phyloP scores from a whole-genome alignment of 179 eudicot species.

The Silene noctiflora region DNA sequence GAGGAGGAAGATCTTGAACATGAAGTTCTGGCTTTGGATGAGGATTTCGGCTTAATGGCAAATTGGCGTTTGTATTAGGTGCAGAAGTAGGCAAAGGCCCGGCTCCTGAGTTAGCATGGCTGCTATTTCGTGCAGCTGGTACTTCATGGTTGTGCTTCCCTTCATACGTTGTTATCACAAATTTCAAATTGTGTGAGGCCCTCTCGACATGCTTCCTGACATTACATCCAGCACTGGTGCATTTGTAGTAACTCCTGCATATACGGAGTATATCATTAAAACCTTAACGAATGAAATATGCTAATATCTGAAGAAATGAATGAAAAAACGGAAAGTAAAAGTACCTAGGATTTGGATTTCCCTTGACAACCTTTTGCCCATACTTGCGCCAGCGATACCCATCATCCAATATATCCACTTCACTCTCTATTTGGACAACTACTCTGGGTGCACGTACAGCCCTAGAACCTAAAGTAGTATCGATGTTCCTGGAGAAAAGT shows the following conservation, averaged over 20 bases:
- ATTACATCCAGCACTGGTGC: slow-evolving; percentile 61
- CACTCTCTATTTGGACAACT: slow-evolving; percentile 46
- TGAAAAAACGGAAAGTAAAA: background rate
- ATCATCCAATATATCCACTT: slow-evolving; percentile 49
- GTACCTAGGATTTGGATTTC: slow-evolving; percentile 54
- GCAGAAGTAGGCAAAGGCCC: slow-evolving; percentile 30
- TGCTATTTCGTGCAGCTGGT: slow-evolving; percentile 51
- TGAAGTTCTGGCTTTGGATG: slow-evolving; percentile 42
- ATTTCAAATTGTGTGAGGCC: slow-evolving; percentile 55
- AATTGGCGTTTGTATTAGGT: slow-evolving; percentile 25
- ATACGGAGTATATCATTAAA: background rate
- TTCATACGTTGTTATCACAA: slow-evolving; percentile 57
- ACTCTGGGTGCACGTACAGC: slow-evolving; percentile 47
- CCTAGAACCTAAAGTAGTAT: slow-evolving; percentile 43
- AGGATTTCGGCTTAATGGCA: slow-evolving; percentile 32
- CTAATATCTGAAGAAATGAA: background rate
- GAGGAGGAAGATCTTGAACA: slow-evolving; percentile 40
- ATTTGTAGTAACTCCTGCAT: slow-evolving; percentile 72
- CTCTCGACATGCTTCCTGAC: slow-evolving; percentile 76
- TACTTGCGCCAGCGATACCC: slow-evolving; percentile 59
- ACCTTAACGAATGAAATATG: background rate
- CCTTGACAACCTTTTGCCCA: slow-evolving; percentile 54
- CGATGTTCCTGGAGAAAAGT: slow-evolving; percentile 46
- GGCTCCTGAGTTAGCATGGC: slow-evolving; percentile 30
- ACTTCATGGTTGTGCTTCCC: slow-evolving; percentile 79